Percentiles rank a stretch among this genome's conserved stretches.
phyloP scores from a whole-genome alignment of 2,329 filamentous ascomycete species.

The Biscogniauxia sp. region DNA sequence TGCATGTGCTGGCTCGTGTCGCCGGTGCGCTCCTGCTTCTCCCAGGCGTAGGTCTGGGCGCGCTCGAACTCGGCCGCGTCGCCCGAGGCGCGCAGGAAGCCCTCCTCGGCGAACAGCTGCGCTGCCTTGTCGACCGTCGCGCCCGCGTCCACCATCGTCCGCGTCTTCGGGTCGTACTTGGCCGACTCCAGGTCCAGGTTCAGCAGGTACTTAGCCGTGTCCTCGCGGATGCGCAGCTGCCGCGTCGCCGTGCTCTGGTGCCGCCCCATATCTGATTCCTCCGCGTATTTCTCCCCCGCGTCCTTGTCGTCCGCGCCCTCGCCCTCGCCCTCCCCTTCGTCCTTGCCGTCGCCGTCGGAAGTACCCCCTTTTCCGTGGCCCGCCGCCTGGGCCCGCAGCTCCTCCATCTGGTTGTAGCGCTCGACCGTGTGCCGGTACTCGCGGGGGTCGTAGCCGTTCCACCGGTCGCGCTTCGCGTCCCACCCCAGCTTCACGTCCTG shows the following conservation, averaged over 20 bases:
- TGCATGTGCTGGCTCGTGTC: conserved; percentile 85
- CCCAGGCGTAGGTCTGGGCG: conserved; percentile 91
- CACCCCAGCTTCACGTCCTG: conserved; percentile 86
- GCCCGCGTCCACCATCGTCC: conserved; percentile 83
- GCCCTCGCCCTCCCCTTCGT: conserved; percentile 30
- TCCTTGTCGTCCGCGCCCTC: conserved; percentile 52
- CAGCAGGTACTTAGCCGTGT: conserved; percentile 93
- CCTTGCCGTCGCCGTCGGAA: conserved; percentile 43
- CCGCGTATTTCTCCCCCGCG: conserved; percentile 76
- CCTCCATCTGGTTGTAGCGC: conserved; percentile 83
- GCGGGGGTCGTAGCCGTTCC: conserved; percentile 93
- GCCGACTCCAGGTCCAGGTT: conserved; percentile 95
- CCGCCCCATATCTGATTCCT: conserved; percentile 94
- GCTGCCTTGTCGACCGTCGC: conserved; percentile 78
- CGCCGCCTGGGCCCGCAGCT: conserved; percentile 56
- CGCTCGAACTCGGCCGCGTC: conserved; percentile 91
- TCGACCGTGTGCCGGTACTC: conserved; percentile 87
- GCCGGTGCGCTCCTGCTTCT: conserved; percentile 80
- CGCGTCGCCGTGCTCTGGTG: conserved; percentile 88
- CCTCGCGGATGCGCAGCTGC: conserved; percentile 88
- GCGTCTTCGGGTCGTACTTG: conserved; percentile 95
- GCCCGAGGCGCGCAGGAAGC: conserved; percentile 83
- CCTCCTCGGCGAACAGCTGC: conserved; percentile 84
- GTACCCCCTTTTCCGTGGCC: conserved; percentile 47
- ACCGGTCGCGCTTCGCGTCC: conserved; percentile 96